A percentile compares a stretch with the other conserved stretches of the same genome.
Conservation (phyloP, 1,139 yeast species). For the Candida anutae region DNA sequence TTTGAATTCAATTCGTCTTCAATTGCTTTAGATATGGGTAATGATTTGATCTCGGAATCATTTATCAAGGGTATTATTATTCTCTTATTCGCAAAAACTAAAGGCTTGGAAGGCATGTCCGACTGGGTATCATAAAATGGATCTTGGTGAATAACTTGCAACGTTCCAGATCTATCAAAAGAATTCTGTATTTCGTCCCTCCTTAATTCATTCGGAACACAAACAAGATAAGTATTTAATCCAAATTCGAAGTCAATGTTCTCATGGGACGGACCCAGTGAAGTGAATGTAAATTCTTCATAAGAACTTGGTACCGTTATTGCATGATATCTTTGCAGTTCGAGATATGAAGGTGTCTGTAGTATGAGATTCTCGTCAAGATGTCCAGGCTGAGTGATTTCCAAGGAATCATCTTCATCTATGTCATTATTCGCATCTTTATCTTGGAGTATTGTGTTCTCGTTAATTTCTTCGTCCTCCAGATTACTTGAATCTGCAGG, state of each 20-base stretch:
- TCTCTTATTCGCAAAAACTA: conserved; percentile 60
- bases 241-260: conserved; percentile 1
- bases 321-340: too few species aligned
- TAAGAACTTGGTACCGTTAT: conserved; percentile 11
- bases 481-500: background rate
- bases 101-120: conserved; percentile 49
- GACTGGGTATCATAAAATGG: conserved; percentile 52
- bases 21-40: conserved; percentile 10
- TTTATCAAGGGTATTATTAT: conserved; percentile 32
- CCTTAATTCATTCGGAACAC: conserved; percentile 13
- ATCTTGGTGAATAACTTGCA: conserved; percentile 47
- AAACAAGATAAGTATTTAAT: conserved; percentile 5
- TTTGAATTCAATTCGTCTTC: conserved; percentile 2
- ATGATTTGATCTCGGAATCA: conserved; percentile 7
- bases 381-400: conserved; percentile 7
- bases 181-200: conserved; percentile 21
- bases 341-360: too few species aligned
- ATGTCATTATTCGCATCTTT: conserved; percentile 5
- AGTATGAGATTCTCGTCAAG: conserved; percentile 7
- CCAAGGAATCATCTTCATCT: conserved; percentile 7
- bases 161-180: conserved; percentile 38
- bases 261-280: background rate
- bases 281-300: conserved; percentile 3
- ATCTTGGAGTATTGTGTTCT: background rate
- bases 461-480: background rate